Percentiles rank a stretch among this genome's conserved stretches.
phyloP scores from a whole-genome alignment of 2,329 filamentous ascomycete species.

The Pestalotiopsis sp. region DNA sequence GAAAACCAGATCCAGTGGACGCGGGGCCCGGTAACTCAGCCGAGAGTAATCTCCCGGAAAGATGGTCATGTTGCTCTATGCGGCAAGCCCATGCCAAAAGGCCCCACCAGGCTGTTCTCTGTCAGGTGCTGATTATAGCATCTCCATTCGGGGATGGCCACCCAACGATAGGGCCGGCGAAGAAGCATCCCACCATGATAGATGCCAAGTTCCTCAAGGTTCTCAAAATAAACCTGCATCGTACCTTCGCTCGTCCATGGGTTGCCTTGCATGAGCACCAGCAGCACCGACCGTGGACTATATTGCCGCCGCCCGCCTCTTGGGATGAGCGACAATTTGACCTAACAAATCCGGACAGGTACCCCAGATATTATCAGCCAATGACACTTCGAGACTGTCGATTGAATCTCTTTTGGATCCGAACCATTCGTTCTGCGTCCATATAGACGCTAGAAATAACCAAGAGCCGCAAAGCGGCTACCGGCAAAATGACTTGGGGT shows the following conservation, averaged over 20 bases:
- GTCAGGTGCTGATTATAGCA: background rate
- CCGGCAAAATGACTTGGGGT: conserved; percentile 6
- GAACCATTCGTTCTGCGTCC: background rate
- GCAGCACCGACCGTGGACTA: background rate
- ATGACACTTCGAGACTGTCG: background rate
- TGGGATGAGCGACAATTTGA: conserved; percentile 3
- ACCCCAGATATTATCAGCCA: conserved; percentile 1
- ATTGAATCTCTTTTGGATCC: background rate
- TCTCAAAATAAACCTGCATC: conserved; percentile 6
- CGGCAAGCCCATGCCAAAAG: background rate
- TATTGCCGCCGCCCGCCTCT: background rate
- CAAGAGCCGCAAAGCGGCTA: conserved; percentile 10
- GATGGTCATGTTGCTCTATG: background rate
- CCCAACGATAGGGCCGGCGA: background rate
- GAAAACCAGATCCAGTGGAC: background rate
- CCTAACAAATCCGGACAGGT: conserved; percentile 10
- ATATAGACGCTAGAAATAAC: conserved; percentile 1
- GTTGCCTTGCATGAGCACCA: background rate
- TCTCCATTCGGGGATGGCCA: background rate
- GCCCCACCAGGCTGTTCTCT: background rate
- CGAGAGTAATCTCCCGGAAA: background rate
- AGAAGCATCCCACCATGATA: background rate
- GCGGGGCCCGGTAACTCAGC: background rate
- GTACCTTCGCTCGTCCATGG: background rate
- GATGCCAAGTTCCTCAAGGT: conserved; percentile 6